These are phyloP conservation scores for Elsinoe fawcettii DNA, from an alignment of 2,329 filamentous ascomycete genomes.

Conservation along the genomic window DNA sequence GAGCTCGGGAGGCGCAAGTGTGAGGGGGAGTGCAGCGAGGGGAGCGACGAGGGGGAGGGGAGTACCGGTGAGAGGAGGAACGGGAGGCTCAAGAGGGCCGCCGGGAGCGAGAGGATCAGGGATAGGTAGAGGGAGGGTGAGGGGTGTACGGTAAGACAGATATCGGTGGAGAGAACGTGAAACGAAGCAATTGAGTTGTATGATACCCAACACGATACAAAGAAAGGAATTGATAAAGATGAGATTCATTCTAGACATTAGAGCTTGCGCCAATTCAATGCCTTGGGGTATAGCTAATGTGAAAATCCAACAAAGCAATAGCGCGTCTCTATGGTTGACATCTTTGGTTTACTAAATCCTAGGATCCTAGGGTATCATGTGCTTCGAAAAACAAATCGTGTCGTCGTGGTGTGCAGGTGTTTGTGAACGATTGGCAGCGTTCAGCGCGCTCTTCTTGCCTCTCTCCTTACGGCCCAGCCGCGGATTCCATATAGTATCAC, in stretches of 20 bases:
- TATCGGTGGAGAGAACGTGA: too few relatives aligned
- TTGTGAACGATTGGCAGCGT: neutral
- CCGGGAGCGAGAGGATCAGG: constrained; percentile 24
- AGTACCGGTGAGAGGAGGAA: constrained; percentile 32
- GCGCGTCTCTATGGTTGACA: neutral
- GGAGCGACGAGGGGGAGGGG: constrained; percentile 26
- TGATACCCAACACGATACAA: neutral
- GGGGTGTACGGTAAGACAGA: constrained; percentile 23
- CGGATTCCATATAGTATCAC: constrained; percentile 73
- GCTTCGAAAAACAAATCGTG: neutral
- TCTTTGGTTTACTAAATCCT: neutral
- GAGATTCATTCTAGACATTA: neutral
- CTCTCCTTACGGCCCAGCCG: constrained; percentile 61
- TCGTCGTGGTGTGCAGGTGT: neutral
- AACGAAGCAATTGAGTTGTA: too few relatives aligned
- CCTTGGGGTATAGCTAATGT: neutral
- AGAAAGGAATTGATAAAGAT: neutral
- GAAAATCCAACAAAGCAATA: neutral
- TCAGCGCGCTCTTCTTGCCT: constrained; percentile 20
- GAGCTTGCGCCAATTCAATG: neutral
- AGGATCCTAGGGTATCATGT: constrained; percentile 12
- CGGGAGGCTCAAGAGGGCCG: constrained; percentile 24
- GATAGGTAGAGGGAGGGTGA: constrained; percentile 27
- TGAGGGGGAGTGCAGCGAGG: constrained; percentile 10
- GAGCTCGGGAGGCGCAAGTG: constrained; percentile 18